Evolutionary conservation across 2,329 filamentous ascomycete species (phyloP).

Genomic region (Davidsoniella eucalypti): DNA sequence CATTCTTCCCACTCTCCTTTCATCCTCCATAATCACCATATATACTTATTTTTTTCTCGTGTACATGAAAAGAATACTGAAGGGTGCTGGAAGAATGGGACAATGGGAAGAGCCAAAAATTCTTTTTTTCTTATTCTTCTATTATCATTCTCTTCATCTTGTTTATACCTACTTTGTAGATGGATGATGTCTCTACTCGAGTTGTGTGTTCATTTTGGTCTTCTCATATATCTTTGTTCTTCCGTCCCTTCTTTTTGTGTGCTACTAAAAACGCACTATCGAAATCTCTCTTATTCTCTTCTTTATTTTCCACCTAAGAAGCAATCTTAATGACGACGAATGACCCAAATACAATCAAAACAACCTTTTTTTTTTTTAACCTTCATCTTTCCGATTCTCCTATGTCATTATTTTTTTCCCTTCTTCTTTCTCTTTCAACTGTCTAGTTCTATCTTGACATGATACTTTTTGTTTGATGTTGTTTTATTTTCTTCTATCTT

Average conservation of each 20-base stretch:
- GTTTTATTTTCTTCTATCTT: not conserved
- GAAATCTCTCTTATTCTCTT: not conserved
- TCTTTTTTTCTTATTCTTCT: not conserved
- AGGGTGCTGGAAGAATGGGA: no score
- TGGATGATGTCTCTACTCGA: slow-evolving; percentile 15
- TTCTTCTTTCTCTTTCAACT: not conserved
- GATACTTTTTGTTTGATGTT: not conserved
- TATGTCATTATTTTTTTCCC: not conserved
- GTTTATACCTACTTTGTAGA: slow-evolving; percentile 1
- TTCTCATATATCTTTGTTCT: not conserved
- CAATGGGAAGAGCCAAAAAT: no score
- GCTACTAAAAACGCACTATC: no score
- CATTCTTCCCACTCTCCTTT: not conserved
- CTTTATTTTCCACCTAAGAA: slow-evolving; percentile 3
- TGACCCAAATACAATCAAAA: not conserved
- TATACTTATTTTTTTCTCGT: no score
- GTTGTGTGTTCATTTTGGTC: not conserved
- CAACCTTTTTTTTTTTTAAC: not conserved
- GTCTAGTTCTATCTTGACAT: not conserved
- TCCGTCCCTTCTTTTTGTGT: no score
- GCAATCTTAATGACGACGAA: not conserved
- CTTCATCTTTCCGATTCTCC: not conserved
- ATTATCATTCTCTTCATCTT: not conserved
- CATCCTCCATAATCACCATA: not conserved
- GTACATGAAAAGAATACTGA: no score